Percentiles rank a stretch among this genome's conserved stretches.
phyloP scores from a whole-genome alignment of 1,284 basidiomycete genomes.

The Rhodotorula sp. region DNA sequence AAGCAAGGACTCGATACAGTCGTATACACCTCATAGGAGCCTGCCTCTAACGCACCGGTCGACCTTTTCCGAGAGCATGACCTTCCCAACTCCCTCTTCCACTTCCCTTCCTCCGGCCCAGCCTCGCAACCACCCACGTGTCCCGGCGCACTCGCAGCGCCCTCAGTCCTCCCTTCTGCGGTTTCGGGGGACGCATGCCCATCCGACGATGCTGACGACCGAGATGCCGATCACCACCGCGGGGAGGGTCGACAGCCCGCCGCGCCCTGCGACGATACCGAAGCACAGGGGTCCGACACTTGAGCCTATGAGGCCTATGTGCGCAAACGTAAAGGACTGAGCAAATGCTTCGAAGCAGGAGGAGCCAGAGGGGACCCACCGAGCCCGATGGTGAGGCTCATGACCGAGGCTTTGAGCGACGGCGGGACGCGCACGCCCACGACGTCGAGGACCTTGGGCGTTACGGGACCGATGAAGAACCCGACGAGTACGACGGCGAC shows the following conservation, averaged over 20 bases:
- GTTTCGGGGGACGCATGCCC: constrained; percentile 35
- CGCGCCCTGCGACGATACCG: constrained; percentile 27
- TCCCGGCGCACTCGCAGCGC: too few species aligned
- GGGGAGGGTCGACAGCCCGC: constrained; percentile 18
- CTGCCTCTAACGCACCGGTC: too few species aligned
- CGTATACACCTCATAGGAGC: too few species aligned
- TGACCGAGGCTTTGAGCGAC: constrained; percentile 31
- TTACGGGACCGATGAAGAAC: constrained; percentile 34
- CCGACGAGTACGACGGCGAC: constrained; percentile 34
- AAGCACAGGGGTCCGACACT: constrained; percentile 29
- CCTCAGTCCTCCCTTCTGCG: constrained; percentile 36
- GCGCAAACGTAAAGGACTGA: background rate
- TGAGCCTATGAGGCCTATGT: constrained; percentile 30
- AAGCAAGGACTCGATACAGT: too few species aligned
- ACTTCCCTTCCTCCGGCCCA: too few species aligned
- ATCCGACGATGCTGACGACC: constrained; percentile 3
- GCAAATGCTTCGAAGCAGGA: background rate
- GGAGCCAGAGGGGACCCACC: constrained; percentile 3
- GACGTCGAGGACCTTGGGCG: constrained; percentile 24
- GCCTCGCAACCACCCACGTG: too few species aligned
- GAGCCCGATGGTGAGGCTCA: constrained; percentile 34
- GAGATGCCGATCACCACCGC: constrained; percentile 27
- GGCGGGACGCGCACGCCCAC: constrained; percentile 32
- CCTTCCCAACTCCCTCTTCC: too few species aligned
- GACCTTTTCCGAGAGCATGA: too few species aligned